These are phyloP conservation scores for Melampsora abietis-canadensis DNA, from an alignment of 1,284 basidiomycete species.

Conservation along the genomic window DNA sequence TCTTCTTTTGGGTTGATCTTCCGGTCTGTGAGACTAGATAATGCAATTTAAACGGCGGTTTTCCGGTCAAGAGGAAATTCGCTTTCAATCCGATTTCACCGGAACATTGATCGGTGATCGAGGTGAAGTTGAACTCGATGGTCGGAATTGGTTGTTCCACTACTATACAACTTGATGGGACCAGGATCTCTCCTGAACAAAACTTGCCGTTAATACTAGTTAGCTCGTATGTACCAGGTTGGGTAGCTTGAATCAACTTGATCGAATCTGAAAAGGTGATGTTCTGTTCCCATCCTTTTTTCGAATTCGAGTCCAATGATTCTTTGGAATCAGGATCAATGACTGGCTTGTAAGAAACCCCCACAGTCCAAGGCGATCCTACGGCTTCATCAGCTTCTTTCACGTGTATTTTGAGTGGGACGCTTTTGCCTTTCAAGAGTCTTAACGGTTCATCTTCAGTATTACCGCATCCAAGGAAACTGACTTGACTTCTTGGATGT, in stretches of 20 bases:
- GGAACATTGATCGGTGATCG: constrained; percentile 78
- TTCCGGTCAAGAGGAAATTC: constrained; percentile 78
- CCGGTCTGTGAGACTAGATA: constrained; percentile 73
- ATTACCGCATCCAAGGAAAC: constrained; percentile 36
- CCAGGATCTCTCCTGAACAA: constrained; percentile 74
- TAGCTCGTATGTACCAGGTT: constrained; percentile 79
- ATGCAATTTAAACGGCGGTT: constrained; percentile 70
- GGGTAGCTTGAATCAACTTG: constrained; percentile 14
- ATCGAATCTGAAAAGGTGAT: constrained; percentile 14
- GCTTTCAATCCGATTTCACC: constrained; percentile 89
- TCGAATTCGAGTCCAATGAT: constrained; percentile 38
- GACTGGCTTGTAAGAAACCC: constrained; percentile 63
- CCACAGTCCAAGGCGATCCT: constrained; percentile 68
- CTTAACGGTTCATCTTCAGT: constrained; percentile 63
- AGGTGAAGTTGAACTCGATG: constrained; percentile 65
- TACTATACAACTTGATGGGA: constrained; percentile 58
- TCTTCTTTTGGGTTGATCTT: constrained; percentile 56
- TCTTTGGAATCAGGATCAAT: constrained; percentile 45
- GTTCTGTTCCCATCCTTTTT: constrained; percentile 13
- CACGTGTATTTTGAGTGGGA: constrained; percentile 57
- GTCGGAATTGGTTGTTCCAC: constrained; percentile 35
- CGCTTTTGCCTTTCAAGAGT: constrained; percentile 68
- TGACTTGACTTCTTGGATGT: constrained; percentile 38
- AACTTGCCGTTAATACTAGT: constrained; percentile 67
- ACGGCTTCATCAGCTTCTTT: constrained; percentile 57